Conservation (phyloP, 371 early-diverging fungal species). For the Mortierella sp. region DNA sequence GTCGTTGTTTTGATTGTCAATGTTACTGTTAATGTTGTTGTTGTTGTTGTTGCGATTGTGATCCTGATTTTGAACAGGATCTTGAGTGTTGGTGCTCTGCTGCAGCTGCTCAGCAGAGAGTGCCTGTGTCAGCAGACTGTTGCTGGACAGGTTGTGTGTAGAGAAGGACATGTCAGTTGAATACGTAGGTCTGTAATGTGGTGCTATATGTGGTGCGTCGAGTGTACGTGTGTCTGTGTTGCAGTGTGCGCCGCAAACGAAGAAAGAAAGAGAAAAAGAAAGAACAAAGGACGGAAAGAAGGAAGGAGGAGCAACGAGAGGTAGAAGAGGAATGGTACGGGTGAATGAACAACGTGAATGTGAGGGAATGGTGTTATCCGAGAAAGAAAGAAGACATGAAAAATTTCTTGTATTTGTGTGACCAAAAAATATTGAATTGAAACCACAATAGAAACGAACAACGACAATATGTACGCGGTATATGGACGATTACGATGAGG, state of each 20-base stretch:
- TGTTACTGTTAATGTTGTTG: constrained; percentile 19
- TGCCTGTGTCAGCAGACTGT: constrained; percentile 44
- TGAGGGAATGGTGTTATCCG: no score
- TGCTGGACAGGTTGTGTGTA: constrained; percentile 14
- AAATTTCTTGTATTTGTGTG: no score
- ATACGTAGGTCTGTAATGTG: no score
- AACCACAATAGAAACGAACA: no score
- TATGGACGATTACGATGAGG: no score
- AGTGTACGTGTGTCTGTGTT: no score
- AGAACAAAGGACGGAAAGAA: no score
- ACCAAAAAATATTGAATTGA: no score
- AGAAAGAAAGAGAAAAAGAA: no score
- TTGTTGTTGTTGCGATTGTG: constrained; percentile 8
- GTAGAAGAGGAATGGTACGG: background rate
- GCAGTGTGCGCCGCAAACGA: no score
- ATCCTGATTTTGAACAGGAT: constrained; percentile 25
- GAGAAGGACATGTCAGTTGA: constrained; percentile 20
- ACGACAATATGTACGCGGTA: no score
- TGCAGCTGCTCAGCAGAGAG: constrained; percentile 35
- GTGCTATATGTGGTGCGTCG: background rate
- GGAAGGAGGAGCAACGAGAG: background rate
- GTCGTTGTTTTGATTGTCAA: constrained; percentile 13
- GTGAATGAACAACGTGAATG: background rate
- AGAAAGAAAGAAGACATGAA: background rate
- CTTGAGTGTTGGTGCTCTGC: constrained; percentile 17